A percentile compares a stretch with the other conserved stretches of the same genome.
Evolutionary conservation across 768 basidiomycete species (phyloP).

Genomic region (Neoboletus magnificus): DNA sequence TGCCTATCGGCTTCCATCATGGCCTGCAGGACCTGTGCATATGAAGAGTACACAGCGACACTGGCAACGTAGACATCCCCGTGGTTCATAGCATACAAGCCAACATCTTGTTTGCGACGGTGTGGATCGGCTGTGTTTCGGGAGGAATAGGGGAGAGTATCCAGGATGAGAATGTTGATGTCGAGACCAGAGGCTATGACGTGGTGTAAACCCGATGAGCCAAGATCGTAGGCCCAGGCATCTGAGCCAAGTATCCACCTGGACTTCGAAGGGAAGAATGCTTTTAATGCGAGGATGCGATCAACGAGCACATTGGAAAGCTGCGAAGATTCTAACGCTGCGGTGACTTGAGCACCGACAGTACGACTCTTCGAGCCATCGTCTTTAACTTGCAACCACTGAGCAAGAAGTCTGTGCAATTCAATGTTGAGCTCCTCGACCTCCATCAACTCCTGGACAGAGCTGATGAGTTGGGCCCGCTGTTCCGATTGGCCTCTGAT

Average conservation of each 20-base stretch:
- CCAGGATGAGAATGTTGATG: constrained; percentile 93
- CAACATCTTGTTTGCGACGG: constrained; percentile 92
- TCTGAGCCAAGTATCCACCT: constrained; percentile 99
- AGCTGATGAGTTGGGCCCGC: constrained; percentile 61
- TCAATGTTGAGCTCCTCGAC: constrained; percentile 46
- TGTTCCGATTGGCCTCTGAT: constrained; percentile 79
- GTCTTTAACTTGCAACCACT: constrained; percentile 79
- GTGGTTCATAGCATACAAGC: constrained; percentile 97
- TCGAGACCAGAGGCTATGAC: constrained; percentile 87
- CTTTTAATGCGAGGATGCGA: constrained; percentile 55
- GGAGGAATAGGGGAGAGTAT: constrained; percentile 84
- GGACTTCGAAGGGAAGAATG: constrained; percentile 65
- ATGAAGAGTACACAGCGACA: constrained; percentile 93
- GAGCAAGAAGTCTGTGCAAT: constrained; percentile 68
- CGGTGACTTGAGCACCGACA: constrained; percentile 56
- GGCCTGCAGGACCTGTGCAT: constrained; percentile 89
- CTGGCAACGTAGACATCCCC: constrained; percentile 96
- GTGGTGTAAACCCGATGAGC: constrained; percentile 93
- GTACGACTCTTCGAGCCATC: constrained; percentile 59
- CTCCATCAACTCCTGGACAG: constrained; percentile 65
- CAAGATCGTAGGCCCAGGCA: constrained; percentile 96
- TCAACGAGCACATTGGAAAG: constrained; percentile 44
- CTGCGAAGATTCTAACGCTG: constrained; percentile 43
- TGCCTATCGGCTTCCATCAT: constrained; percentile 88
- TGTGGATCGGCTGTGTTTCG: constrained; percentile 66